Base-by-base conservation (phyloP, 163 green algal genomes). In the Prototheca stagnorum region DNA sequence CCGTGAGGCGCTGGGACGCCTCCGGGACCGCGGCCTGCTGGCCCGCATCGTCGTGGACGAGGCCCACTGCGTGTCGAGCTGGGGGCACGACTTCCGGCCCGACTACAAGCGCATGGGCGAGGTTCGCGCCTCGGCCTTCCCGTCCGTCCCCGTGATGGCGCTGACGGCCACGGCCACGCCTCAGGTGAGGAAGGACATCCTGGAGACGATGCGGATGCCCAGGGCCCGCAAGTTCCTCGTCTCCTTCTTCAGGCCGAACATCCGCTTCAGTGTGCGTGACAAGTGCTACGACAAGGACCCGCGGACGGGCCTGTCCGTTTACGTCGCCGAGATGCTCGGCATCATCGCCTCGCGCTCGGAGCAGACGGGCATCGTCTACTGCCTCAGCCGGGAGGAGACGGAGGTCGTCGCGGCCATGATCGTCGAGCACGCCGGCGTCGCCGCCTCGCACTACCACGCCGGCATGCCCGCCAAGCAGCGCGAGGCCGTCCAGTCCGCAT, bases 381-480 rank as follows among this genome's bases (percentile, higher is more conserved):
- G 70, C 51, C 56, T 88, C 34, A 77, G 67, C 2, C 50, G 76
- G 0, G 62, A 78, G 15, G 68, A 90, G 29, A 61, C 59, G 6
- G 70, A 82, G 51, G 34, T 35, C 2, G 59, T 85, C 35, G 70
- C 78, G 0, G 22, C 20, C 16, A 49, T 64, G 35, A 62, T 80
- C 16, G 53, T 59, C 27, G 41, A 82, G 33, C 23, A 54, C 19
- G 60, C 61, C 2, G 65, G 57, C 21, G 57, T 90, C 21, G 44
- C 31, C 1, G 72, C 70, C 4, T 49, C 43, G 11, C 57, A 83
- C 61, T 97, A 97, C 64, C 87, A 97, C 56, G 87, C 87, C 78
- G 62, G 85, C 35, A 81, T 95, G 75, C 80, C 68, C 1, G 61
- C 71, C 14, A 76, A 77, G 48, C 56, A 88, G 57, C 76, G 87